These are phyloP conservation scores for Ceratocystiopsis sp. DNA, from an alignment of 2,329 filamentous ascomycete genomes.

Conservation along the genomic window DNA sequence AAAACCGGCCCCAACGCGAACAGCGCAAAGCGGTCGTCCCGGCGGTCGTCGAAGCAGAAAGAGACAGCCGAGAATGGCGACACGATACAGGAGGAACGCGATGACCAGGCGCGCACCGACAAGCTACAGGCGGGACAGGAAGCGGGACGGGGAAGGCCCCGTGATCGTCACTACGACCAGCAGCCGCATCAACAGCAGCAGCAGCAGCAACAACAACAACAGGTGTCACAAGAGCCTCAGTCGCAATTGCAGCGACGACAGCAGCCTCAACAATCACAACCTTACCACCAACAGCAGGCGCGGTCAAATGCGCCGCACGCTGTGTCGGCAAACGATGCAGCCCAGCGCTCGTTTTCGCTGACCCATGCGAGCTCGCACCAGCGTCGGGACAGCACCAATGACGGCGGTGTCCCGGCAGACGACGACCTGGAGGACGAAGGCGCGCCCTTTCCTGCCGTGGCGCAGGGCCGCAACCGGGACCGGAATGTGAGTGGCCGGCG, in stretches of 20 bases:
- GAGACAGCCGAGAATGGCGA: conserved; percentile 12
- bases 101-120: too few relatives aligned
- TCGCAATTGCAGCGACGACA: not conserved
- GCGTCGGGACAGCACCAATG: too few relatives aligned
- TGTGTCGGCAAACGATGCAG: too few relatives aligned
- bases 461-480: conserved; percentile 39
- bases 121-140: too few relatives aligned
- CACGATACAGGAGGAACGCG: too few relatives aligned
- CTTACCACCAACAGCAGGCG: too few relatives aligned
- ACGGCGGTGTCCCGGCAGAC: conserved; percentile 4
- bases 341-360: conserved; percentile 1
- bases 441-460: conserved; percentile 52
- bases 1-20: conserved; percentile 32
- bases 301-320: not conserved
- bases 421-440: conserved; percentile 36
- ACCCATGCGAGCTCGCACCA: not conserved
- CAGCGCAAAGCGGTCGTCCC: conserved; percentile 29
- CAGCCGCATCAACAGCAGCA: too few relatives aligned
- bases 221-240: not conserved
- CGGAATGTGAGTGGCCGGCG: conserved; percentile 29
- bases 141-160: too few relatives aligned
- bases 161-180: too few relatives aligned
- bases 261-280: not conserved
- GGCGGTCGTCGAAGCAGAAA: conserved; percentile 30
- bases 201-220: not conserved